Evolutionary conservation across 148 eudicot genomes (phyloP).

Genomic region (Chenopodium berlandieri): DNA sequence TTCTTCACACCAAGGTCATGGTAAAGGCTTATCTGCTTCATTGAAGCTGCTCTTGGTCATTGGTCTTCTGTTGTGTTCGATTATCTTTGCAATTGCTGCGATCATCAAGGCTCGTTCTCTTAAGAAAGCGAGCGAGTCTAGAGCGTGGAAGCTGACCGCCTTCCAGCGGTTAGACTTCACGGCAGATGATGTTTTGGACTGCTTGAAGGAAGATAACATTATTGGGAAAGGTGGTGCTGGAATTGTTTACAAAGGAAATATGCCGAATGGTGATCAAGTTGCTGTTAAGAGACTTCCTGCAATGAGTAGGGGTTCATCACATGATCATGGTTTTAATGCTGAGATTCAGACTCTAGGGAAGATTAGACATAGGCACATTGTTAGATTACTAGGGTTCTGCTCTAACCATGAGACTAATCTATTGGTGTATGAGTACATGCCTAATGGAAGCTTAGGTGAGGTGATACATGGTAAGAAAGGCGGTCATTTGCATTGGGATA

Average conservation of each 20-base stretch:
- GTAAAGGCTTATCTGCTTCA: conserved; percentile 65
- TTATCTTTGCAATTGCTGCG: conserved; percentile 81
- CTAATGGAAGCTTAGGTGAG: conserved; percentile 94
- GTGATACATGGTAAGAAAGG: conserved; percentile 96
- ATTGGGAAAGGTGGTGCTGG: conserved; percentile 99
- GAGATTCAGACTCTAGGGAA: conserved; percentile 93
- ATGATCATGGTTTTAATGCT: conserved; percentile 94
- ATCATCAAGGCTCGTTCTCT: conserved; percentile 76
- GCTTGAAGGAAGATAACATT: conserved; percentile 81
- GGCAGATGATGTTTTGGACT: conserved; percentile 78
- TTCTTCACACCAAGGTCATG: conserved; percentile 50
- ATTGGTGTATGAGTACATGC: conserved; percentile 93
- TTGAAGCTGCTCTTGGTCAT: conserved; percentile 80
- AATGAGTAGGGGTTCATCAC: conserved; percentile 85
- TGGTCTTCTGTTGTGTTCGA: conserved; percentile 74
- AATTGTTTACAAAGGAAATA: conserved; percentile 78
- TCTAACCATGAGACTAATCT: conserved; percentile 91
- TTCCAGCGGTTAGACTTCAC: conserved; percentile 80
- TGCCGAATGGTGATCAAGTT: conserved; percentile 75
- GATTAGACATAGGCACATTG: conserved; percentile 88
- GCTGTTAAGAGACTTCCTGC: conserved; percentile 84
- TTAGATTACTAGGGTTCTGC: conserved; percentile 80
- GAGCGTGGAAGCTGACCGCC: conserved; percentile 90
- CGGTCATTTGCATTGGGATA: conserved; percentile 87
- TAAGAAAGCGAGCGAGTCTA: conserved; percentile 70